Evolutionary conservation across 2,329 filamentous ascomycete species (phyloP).

Genomic region (Didymella segeticola): DNA sequence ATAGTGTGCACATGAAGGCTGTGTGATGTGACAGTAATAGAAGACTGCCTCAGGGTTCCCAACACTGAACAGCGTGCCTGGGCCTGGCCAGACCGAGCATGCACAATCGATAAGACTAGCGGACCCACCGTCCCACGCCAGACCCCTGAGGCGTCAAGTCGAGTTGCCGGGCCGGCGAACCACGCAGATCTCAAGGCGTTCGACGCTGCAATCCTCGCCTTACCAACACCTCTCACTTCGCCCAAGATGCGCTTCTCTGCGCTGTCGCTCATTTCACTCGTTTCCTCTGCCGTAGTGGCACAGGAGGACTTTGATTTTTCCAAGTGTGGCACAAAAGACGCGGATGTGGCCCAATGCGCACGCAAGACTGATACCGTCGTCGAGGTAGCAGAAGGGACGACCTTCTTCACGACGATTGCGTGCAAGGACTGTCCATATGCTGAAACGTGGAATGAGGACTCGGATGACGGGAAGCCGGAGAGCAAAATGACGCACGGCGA

Average conservation of each 20-base stretch:
- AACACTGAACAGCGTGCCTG: not conserved
- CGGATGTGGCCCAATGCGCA: constrained; percentile 24
- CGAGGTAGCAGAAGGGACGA: constrained; percentile 29
- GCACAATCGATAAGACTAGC: constrained; percentile 9
- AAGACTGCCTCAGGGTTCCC: too few species aligned
- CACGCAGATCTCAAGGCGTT: not conserved
- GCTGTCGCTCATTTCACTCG: constrained; percentile 20
- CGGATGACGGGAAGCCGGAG: constrained; percentile 1
- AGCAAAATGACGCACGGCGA: constrained; percentile 23
- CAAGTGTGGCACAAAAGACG: constrained; percentile 23
- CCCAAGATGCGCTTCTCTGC: constrained; percentile 15
- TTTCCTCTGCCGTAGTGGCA: constrained; percentile 11
- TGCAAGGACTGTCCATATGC: constrained; percentile 38
- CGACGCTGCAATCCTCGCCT: too few species aligned
- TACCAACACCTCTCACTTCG: constrained; percentile 13
- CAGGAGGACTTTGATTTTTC: constrained; percentile 19
- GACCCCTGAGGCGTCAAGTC: constrained; percentile 9
- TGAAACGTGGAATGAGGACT: constrained; percentile 7
- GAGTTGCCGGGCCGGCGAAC: constrained; percentile 7
- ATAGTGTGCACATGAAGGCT: not conserved
- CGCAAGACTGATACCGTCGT: constrained; percentile 34
- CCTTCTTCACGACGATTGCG: constrained; percentile 40
- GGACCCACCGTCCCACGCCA: constrained; percentile 4
- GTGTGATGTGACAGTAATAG: not conserved
- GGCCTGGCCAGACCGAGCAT: constrained; percentile 11